Evolutionary conservation across 1,284 basidiomycete species (phyloP).

Genomic region (Marasmius sp.): DNA sequence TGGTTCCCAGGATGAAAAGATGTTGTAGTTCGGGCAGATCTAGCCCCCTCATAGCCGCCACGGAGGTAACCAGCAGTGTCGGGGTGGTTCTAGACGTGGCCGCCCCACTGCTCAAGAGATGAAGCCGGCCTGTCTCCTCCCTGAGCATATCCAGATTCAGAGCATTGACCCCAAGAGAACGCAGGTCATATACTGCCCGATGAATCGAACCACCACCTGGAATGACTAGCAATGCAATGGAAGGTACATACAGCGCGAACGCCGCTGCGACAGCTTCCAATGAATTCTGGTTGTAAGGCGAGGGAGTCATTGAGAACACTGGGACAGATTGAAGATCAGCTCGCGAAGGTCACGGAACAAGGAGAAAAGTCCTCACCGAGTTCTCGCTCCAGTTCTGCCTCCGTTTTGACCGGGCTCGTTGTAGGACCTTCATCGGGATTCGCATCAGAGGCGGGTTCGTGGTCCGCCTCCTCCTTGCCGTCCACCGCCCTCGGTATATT

Average conservation of each 20-base stretch:
- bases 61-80: constrained; percentile 64
- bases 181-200: constrained; percentile 62
- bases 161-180: constrained; percentile 66
- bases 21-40: constrained; percentile 71
- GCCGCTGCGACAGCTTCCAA: constrained; percentile 68
- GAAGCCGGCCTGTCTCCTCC: constrained; percentile 39
- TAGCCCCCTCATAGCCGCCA: constrained; percentile 67
- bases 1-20: constrained; percentile 64
- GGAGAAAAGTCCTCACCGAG: background rate
- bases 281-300: constrained; percentile 51
- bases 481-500: constrained; percentile 46
- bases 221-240: constrained; percentile 63
- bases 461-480: constrained; percentile 15
- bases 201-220: constrained; percentile 59
- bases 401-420: background rate
- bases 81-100: constrained; percentile 46
- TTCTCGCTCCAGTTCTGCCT: background rate
- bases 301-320: constrained; percentile 43
- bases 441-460: constrained; percentile 11
- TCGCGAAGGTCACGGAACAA: background rate
- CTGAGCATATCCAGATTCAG: constrained; percentile 53
- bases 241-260: constrained; percentile 73
- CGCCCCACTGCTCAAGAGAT: constrained; percentile 37
- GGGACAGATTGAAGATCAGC: constrained; percentile 5
- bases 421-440: constrained; percentile 6